A percentile compares a stretch with the other conserved stretches of the same genome.
These are phyloP conservation scores for Geranomyces michiganensis DNA, from an alignment of 192 early-diverging fungal species.

Conservation along the genomic window DNA sequence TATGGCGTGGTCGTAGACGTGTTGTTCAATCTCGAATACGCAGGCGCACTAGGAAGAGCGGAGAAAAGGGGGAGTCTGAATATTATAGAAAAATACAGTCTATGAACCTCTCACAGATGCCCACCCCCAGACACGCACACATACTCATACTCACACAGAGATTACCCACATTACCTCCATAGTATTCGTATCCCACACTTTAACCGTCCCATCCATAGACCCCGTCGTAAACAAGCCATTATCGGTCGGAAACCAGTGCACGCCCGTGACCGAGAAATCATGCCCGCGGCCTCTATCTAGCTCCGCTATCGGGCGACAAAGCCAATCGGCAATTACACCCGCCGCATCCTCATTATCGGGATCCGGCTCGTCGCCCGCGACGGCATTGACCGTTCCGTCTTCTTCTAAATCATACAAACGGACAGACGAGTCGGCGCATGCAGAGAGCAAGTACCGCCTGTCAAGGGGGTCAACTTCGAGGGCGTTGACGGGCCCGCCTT, in stretches of 20 bases:
- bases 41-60: constrained; percentile 47
- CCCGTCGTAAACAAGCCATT: constrained; percentile 81
- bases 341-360: neutral
- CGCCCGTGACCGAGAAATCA: constrained; percentile 65
- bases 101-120: neutral
- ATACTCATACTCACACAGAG: constrained; percentile 19
- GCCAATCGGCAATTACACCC: neutral
- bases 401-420: constrained; percentile 67
- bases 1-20: constrained; percentile 71
- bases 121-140: neutral
- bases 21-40: constrained; percentile 68
- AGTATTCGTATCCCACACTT: constrained; percentile 78
- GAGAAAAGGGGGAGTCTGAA: neutral
- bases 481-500: constrained; percentile 42
- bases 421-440: constrained; percentile 61
- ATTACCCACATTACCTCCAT: constrained; percentile 57
- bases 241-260: constrained; percentile 84
- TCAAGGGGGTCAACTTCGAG: constrained; percentile 61
- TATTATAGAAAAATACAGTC: neutral
- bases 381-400: constrained; percentile 11
- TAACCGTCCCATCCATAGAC: constrained; percentile 75
- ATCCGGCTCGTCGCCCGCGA: neutral
- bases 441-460: constrained; percentile 60
- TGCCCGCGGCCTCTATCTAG: constrained; percentile 54
- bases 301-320: constrained; percentile 33